phyloP scores from a whole-genome alignment of 148 eudicot species.

The Silene latifolia region DNA sequence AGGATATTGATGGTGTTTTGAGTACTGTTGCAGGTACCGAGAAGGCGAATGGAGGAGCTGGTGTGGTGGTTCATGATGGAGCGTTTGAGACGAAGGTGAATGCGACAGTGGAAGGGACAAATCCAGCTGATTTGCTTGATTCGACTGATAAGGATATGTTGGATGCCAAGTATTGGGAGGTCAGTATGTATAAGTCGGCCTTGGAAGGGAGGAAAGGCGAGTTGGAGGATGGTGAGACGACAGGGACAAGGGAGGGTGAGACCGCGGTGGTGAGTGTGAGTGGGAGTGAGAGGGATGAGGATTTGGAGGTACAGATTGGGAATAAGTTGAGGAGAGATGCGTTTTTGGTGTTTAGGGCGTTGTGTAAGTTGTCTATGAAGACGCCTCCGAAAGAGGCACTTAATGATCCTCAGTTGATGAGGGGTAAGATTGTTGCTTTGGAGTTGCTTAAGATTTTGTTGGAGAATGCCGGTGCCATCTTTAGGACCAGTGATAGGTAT shows the following conservation, averaged over 20 bases:
- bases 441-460: constrained; percentile 97
- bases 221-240: constrained; percentile 52
- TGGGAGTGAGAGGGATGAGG: constrained; percentile 80
- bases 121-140: constrained; percentile 93
- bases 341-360: constrained; percentile 88
- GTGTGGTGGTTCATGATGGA: constrained; percentile 60
- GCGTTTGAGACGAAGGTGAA: constrained; percentile 83
- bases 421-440: constrained; percentile 91
- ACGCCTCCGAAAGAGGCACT: constrained; percentile 93
- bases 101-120: constrained; percentile 83
- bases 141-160: constrained; percentile 98
- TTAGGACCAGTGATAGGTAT: constrained; percentile 98
- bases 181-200: constrained; percentile 95
- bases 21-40: constrained; percentile 37
- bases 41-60: constrained; percentile 23
- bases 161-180: constrained; percentile 99
- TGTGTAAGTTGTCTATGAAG: constrained; percentile 96
- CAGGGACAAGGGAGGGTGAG: constrained; percentile 22
- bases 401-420: constrained; percentile 85
- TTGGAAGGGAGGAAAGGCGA: constrained; percentile 96
- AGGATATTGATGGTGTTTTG: constrained; percentile 85
- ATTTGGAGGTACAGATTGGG: constrained; percentile 94
- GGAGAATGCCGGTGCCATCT: constrained; percentile 96
- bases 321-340: constrained; percentile 95
- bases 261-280: constrained; percentile 7